These are phyloP conservation scores for Saprolegnia diclina DNA, from an alignment of 352 stramenopile species.

Conservation along the genomic window DNA sequence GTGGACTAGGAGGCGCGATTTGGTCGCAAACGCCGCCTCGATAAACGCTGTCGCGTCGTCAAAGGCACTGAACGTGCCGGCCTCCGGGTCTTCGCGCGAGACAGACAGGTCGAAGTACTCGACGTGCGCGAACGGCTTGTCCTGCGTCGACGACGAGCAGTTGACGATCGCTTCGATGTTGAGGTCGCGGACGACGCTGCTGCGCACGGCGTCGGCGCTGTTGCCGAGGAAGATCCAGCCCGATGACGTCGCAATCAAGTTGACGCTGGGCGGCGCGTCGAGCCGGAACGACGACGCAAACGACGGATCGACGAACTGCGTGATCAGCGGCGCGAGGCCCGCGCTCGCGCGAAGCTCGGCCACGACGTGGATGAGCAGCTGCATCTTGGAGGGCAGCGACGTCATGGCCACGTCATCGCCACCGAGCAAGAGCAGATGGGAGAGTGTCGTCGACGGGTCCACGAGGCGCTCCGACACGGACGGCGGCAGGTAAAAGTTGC, in stretches of 20 bases:
- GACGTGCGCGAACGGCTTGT: conserved; percentile 5
- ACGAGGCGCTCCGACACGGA: not conserved
- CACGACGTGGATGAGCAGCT: conserved; percentile 4
- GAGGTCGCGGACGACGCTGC: conserved; percentile 1
- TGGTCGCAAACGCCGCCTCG: not conserved
- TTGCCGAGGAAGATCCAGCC: conserved; percentile 21
- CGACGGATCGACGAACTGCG: conserved; percentile 3
- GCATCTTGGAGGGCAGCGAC: not conserved
- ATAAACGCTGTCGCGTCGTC: conserved; percentile 14
- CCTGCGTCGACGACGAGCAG: conserved; percentile 7
- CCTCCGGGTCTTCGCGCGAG: conserved; percentile 10
- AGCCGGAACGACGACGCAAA: not conserved
- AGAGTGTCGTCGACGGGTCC: not conserved
- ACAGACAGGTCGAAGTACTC: conserved; percentile 19
- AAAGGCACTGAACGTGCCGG: conserved; percentile 6
- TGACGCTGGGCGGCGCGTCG: not conserved
- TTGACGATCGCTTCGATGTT: conserved; percentile 11
- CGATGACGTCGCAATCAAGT: not conserved
- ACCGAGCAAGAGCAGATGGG: not conserved
- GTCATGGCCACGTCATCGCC: not conserved
- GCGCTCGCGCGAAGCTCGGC: not conserved
- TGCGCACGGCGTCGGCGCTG: not conserved
- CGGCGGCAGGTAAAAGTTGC: not conserved
- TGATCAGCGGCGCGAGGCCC: not conserved
- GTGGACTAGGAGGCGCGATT: conserved; percentile 51